Base-by-base conservation (phyloP, 2,329 filamentous ascomycete species). In the Colletotrichum brevisporum region DNA sequence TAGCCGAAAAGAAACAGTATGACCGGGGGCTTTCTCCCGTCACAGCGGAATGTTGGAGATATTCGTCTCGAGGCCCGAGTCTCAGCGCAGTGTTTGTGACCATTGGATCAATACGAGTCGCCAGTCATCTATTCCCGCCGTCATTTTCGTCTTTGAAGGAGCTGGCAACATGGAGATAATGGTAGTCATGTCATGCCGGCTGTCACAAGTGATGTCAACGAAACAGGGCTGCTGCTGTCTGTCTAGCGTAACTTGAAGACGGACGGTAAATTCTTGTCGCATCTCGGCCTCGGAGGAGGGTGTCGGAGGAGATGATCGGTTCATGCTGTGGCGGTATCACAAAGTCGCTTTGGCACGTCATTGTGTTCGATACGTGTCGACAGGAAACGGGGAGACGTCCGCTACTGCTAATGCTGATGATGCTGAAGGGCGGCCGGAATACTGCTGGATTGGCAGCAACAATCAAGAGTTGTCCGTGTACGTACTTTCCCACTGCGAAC, bases 141-240 rank as follows among this genome's bases (percentile, higher is more conserved):
- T 51, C 39, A 15, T 41, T 24, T 47, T 47, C 5, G 27, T 51
- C n/a, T 39, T 5, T 18, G 24, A 13, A 24, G 27, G 18, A 18
- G 18, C 16, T 60, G 27, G 47, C 27, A 26, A 26, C 21, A 2
- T 3, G 21, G 21, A 24, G 21, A 24, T 24, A 24, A 24, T 24
- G 21, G 21, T 24, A 24, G 21, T 24, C 21, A 24, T 24, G 21
- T 48, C 27, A 41, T 13, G n/a, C 47, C 13, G 18, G 1, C 27
- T 43, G 45, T 60, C 47, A 51, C 41, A 41, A 60, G 24, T 60
- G 47, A 60, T 51, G 27, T 27, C 57, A 41, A 41, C 27, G 13
- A n/a, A 52, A 6, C 8, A n/a, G 21, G 15, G 15, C 18, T 6
- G 10, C 41, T 43, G 3, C 13, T 24, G 2, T 12, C 31, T 36